Base-by-base conservation (phyloP, 176 grass and related monocot genomes). In the Aegilops sharonensis region DNA sequence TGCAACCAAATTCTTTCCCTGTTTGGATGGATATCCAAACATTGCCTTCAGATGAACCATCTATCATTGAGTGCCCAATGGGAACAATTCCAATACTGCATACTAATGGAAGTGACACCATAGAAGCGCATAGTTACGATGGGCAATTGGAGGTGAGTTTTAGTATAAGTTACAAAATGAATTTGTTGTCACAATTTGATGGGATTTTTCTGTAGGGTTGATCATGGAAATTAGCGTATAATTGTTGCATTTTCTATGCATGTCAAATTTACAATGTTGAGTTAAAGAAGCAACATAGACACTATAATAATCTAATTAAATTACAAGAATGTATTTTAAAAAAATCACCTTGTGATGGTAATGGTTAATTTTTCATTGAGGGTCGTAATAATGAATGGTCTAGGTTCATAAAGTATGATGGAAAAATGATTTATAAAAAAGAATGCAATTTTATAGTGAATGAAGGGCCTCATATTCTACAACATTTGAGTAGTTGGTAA, bases 81-180 rank as follows among this genome's bases (percentile, higher is more conserved):
- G 47, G 66, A 83, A 83, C 80, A 59, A 20, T 71, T 37, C 80
- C 80, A 71, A 52, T 83, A 18, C 5, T 83, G n/a, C 64, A 9
- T 32, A 54, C 32, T 11, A 13, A n/a, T 5, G 54, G 21, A 62
- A 21, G 5, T 45, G 30, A 14, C 20, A 36, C 1, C 45, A 18
- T 74, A 43, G 5, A 8, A 21, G 1, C n/a, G 4, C 67, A 36
- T 9, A 21, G 17, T 37, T 37, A 18, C 17, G 32, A 9, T 13
- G 4, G 4, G 27, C n/a, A 80, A 66, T 15, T 25, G 23, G 61
- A 80, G 61, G 78, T 80, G 42, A 75, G 72, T 50, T 75, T 50
- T 59, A 9, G 4, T 30, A 14, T 30, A 75, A 29, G 17, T 29
- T 18, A 2, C 2, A 9, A 75, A 15, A 4, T 50, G 7, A 27